Evolutionary conservation across 2,329 filamentous ascomycete species (phyloP), one percentile per base, ranked within the genome.

Genomic region (Aspergillus melleus): DNA sequence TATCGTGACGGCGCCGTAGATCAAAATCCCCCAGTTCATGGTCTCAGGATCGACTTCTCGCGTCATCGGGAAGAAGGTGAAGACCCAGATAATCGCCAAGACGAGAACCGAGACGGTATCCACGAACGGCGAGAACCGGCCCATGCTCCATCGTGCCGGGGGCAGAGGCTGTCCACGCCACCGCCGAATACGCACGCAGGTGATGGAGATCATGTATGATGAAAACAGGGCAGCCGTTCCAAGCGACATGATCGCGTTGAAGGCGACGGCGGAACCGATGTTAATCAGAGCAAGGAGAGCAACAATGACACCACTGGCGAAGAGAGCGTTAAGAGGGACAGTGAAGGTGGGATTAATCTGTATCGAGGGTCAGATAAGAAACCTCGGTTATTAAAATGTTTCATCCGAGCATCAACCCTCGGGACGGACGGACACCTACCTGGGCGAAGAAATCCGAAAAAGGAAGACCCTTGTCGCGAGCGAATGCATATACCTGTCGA

Each of bases 131-230:
- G 79, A 78, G 47, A 68, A 73, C 8, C 64, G 64, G 0, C 78
- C 76, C 11, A 82, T 72, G 44, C 70, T 74, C 76, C 57, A 61
- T 4, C 59, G 55, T 6, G 59, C 56, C 10, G 70, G 72, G 1
- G 73, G 73, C 63, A 74, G 49, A 61, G 69, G 61, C 69, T 73
- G 22, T 68, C 70, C 20, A 71, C 68, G 49, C 67, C 68, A 54
- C 67, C 70, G 54, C 68, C 65, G 12, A 49, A 83, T 75, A 26
- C 79, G 78, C 16, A 86, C 74, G 2, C 81, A 83, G n/a, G 81
- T 76, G 62, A 84, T 79, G 58, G 79, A 81, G 65, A 84, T 82
- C 70, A 84, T 77, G 80, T 50, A 64, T 64, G 83, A 6, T 81
- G 83, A 12, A 77, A 76, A 3, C 6, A 54, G 36, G 19, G 44